Evolutionary conservation across 345 rosid species (phyloP).

Genomic region (Orychophragmus violaceus): DNA sequence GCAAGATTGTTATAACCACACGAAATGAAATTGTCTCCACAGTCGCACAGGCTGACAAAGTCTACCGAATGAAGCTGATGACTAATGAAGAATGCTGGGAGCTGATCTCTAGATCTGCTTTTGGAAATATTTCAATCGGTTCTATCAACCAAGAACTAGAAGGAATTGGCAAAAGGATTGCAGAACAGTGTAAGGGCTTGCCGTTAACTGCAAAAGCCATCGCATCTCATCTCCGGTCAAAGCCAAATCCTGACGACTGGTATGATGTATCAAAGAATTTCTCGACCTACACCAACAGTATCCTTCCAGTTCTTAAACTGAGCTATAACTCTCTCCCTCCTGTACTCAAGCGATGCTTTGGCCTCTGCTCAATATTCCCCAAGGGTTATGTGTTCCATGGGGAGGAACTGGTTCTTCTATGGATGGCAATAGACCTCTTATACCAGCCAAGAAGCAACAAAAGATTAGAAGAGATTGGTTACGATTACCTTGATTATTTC

Average conservation of each 20-base stretch:
- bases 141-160: conserved; percentile 25
- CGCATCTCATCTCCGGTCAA: conserved; percentile 26
- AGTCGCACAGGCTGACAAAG: conserved; percentile 15
- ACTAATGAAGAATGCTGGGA: conserved; percentile 38
- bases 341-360: conserved; percentile 35
- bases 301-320: conserved; percentile 28
- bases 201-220: conserved; percentile 39
- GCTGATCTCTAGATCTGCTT: conserved; percentile 23
- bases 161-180: conserved; percentile 32
- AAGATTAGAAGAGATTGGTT: conserved; percentile 28
- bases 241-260: conserved; percentile 20
- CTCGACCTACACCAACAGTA: not conserved
- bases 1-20: conserved; percentile 46
- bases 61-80: conserved; percentile 18
- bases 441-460: conserved; percentile 27
- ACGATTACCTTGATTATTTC: conserved; percentile 18
- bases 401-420: conserved; percentile 28
- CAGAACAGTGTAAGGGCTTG: conserved; percentile 35
- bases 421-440: conserved; percentile 40
- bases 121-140: conserved; percentile 16
- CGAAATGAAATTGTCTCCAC: conserved; percentile 26
- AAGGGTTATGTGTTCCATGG: conserved; percentile 29
- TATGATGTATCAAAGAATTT: conserved; percentile 23
- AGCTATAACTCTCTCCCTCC: conserved; percentile 32
- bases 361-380: conserved; percentile 33